Base-by-base conservation (phyloP, 2,329 filamentous ascomycete genomes). In the Xylariaceae sp. region DNA sequence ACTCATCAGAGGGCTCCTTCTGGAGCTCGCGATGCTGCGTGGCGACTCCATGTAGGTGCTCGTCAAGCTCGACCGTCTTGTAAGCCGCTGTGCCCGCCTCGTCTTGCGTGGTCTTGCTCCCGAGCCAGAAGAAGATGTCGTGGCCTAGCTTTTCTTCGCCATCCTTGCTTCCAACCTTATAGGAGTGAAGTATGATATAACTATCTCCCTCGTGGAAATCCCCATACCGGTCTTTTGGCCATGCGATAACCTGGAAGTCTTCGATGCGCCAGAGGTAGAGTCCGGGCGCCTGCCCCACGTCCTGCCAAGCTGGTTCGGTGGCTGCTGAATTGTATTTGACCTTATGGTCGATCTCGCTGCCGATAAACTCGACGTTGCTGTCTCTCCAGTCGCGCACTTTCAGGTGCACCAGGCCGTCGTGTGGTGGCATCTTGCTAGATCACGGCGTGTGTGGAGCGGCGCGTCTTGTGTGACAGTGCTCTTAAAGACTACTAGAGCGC, bases 81-180 rank as follows among this genome's bases (percentile, higher is more conserved):
- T 90, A 88, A 2, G 87, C 87, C 0, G 87, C 87, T 0, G 83
- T 85, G 14, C 87, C 87, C 2, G 86, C 86, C 73, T 90, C 87
- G 62, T 89, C 87, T 73, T 88, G 85, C 2, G 83, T 81, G 0
- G 86, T 89, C 67, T 87, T 82, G 48, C 73, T 77, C 4, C 87
- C 87, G 1, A 89, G 79, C 87, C 86, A 90, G 75, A 89, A 89
- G 77, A 87, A 89, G 66, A 89, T 81, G 46, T 89, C 86, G 65
- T 89, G 86, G 37, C 74, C 76, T 4, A 88, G 74, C 64, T 76
- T 79, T 56, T 80, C 69, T 28, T 65, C 59, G 3, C 71, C 73
- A n/a, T 75, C 71, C 31, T 75, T 73, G 37, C 76, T 73, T 37
- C 79, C 79, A 28, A 84, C 68, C 64, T 82, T 80, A 71, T 82